Conservation (phyloP, 305 asterid genomes). For the Solanum aculeatissimum region DNA sequence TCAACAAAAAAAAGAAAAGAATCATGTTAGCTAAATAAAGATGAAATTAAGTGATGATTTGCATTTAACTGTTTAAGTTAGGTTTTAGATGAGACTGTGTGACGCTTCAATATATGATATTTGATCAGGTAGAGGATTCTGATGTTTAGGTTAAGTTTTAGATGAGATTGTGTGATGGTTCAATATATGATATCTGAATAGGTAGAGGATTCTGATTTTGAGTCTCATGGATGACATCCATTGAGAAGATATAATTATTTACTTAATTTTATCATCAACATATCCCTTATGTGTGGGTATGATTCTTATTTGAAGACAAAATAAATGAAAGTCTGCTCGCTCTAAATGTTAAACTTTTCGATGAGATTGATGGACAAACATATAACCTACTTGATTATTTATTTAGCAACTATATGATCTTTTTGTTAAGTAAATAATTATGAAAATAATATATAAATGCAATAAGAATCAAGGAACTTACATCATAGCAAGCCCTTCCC, state of each 20-base stretch:
- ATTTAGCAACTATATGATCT: not conserved
- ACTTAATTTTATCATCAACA: not conserved
- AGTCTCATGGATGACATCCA: not conserved
- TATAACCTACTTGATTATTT: not conserved
- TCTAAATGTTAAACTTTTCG: not conserved
- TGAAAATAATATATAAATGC: not conserved
- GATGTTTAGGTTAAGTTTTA: not conserved
- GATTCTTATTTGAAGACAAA: not conserved
- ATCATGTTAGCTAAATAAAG: not conserved
- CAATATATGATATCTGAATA: not conserved
- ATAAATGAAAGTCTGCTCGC: not conserved
- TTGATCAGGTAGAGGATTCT: not conserved
- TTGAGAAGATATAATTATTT: not conserved
- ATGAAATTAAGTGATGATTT: not conserved
- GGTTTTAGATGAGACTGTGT: not conserved
- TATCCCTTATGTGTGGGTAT: not conserved
- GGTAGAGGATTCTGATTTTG: not conserved
- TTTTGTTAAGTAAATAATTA: not conserved
- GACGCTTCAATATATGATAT: not conserved
- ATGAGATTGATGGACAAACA: not conserved
- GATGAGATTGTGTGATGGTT: not conserved
- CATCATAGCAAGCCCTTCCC: slow-evolving; percentile 77
- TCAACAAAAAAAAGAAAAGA: not conserved
- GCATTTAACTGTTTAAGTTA: not conserved
- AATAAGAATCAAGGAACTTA: slow-evolving; percentile 18